phyloP scores from a whole-genome alignment of 306 rosid genomes.

The Trichosanthes truncata region DNA sequence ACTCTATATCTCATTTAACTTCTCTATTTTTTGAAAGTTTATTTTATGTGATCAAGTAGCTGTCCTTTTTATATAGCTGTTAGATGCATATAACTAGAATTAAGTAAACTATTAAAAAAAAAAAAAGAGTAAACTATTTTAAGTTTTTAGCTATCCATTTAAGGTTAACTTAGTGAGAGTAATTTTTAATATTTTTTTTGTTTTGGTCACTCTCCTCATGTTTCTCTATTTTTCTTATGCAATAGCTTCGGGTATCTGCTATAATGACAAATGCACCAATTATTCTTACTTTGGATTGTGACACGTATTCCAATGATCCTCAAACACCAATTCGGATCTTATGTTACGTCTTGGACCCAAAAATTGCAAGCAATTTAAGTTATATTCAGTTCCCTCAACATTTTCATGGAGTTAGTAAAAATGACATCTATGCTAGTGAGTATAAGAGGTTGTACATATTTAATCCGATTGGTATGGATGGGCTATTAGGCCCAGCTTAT shows the following conservation, averaged over 20 bases:
- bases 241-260: conserved; percentile 39
- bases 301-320: conserved; percentile 37
- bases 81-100: no score
- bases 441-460: neutral
- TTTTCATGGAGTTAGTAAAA: neutral
- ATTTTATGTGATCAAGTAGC: no score
- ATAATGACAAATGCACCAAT: conserved; percentile 35
- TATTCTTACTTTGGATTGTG: conserved; percentile 26
- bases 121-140: no score
- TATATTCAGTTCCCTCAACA: conserved; percentile 33
- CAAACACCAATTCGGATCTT: conserved; percentile 19
- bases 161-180: no score
- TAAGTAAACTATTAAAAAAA: no score
- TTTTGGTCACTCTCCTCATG: neutral
- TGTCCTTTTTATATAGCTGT: no score
- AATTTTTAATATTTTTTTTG: no score
- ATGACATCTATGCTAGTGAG: conserved; percentile 11
- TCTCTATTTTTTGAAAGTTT: neutral
- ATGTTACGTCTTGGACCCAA: conserved; percentile 20
- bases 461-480: conserved; percentile 24
- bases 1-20: neutral
- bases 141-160: no score
- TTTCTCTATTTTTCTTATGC: neutral
- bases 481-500: conserved; percentile 19
- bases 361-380: neutral